phyloP scores from a whole-genome alignment of 2,329 filamentous ascomycete species.

The Pseudogymnoascus sp. region DNA sequence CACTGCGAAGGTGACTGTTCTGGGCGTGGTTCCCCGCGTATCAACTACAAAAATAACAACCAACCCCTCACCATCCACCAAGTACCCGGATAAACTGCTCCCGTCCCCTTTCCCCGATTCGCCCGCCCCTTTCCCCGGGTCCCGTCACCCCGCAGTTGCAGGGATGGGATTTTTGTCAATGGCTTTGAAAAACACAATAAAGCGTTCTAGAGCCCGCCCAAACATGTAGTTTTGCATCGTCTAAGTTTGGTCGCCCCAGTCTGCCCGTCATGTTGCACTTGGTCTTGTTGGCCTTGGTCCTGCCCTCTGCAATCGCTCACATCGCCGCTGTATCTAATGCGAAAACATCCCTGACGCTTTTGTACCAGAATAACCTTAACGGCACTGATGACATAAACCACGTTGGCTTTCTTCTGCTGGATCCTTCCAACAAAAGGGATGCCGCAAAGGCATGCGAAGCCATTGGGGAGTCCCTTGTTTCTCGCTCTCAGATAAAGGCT shows the following conservation, averaged over 20 bases:
- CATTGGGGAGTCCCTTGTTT: constrained; percentile 40
- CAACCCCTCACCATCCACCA: not conserved
- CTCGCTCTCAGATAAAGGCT: constrained; percentile 32
- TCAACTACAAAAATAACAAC: not conserved
- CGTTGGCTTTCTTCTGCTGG: constrained; percentile 42
- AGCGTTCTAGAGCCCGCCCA: not conserved
- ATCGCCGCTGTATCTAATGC: constrained; percentile 23
- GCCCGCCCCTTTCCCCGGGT: not conserved
- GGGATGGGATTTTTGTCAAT: not conserved
- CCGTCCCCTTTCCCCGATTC: not conserved
- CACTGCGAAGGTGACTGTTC: not conserved
- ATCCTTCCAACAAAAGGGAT: constrained; percentile 31
- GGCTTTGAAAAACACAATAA: not conserved
- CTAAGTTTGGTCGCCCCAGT: not conserved
- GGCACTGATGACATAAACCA: constrained; percentile 44
- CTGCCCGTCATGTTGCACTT: not conserved
- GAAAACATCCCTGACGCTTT: constrained; percentile 38
- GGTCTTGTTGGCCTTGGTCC: not conserved
- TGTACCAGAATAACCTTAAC: constrained; percentile 49
- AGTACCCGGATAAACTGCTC: not conserved
- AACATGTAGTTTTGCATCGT: not conserved
- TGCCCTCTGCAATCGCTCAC: constrained; percentile 3
- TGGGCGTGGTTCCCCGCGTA: not conserved
- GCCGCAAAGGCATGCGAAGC: constrained; percentile 37
- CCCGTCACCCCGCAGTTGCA: not conserved